Percentiles rank a stretch among this genome's conserved stretches.
phyloP scores from a whole-genome alignment of 2,329 filamentous ascomycete species.

The Ceratocystis diversiconidia region DNA sequence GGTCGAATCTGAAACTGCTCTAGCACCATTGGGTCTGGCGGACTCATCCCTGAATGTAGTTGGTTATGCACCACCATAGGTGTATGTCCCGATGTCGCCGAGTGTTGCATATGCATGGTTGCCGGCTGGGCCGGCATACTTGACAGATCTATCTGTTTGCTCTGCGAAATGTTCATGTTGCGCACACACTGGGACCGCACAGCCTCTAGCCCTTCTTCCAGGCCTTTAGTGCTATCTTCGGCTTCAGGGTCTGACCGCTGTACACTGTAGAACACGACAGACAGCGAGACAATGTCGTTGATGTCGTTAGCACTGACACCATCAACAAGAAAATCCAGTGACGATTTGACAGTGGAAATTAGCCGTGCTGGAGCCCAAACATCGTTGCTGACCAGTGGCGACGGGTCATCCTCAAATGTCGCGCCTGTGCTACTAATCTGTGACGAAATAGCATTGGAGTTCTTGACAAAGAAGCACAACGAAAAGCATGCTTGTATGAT shows the following conservation, averaged over 20 bases:
- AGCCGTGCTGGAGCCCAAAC: conserved; percentile 32
- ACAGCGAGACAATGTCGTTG: conserved; percentile 37
- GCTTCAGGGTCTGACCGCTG: conserved; percentile 29
- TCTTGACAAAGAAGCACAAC: conserved; percentile 40
- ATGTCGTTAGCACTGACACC: conserved; percentile 36
- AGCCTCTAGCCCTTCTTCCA: conserved; percentile 25
- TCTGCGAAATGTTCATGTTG: conserved; percentile 31
- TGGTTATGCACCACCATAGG: conserved; percentile 9
- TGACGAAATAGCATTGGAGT: conserved; percentile 13
- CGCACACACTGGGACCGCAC: conserved; percentile 34
- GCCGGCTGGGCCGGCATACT: not conserved
- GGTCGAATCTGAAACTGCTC: conserved; percentile 15
- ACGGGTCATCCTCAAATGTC: conserved; percentile 10
- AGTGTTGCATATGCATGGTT: conserved; percentile 3
- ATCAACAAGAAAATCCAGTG: conserved; percentile 32
- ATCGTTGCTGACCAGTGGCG: conserved; percentile 12
- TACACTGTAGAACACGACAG: conserved; percentile 34
- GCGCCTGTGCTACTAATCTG: not conserved
- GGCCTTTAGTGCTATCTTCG: conserved; percentile 30
- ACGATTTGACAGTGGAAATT: conserved; percentile 33
- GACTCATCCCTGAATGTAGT: conserved; percentile 7
- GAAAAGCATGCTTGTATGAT: conserved; percentile 42
- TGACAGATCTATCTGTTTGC: conserved; percentile 23
- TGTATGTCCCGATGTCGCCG: conserved; percentile 1
- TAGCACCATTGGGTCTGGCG: conserved; percentile 12